A percentile compares a stretch with the other conserved stretches of the same genome.
These are phyloP conservation scores for Fusarium sp. DNA, from an alignment of 2,329 filamentous ascomycete genomes.

Conservation along the genomic window DNA sequence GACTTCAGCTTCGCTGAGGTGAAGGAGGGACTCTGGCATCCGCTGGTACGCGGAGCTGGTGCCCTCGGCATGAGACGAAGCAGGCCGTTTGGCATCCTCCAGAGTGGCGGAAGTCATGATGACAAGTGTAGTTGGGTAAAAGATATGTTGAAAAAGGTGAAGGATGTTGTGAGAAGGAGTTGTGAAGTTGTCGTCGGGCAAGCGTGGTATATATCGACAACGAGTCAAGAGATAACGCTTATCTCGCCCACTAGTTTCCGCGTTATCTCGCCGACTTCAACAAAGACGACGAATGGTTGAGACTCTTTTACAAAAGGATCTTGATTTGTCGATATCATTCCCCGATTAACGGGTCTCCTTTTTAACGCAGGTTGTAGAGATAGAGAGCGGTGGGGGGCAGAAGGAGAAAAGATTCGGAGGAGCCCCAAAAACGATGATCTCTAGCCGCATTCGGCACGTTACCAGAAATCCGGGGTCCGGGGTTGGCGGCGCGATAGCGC, in stretches of 20 bases:
- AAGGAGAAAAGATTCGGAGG: slow-evolving; percentile 1
- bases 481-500: not conserved
- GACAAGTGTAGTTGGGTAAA: not conserved
- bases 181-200: not conserved
- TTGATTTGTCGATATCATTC: not conserved
- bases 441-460: not conserved
- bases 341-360: not conserved
- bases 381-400: not conserved
- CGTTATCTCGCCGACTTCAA: not conserved
- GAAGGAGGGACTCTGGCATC: slow-evolving; percentile 21
- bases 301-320: slow-evolving; percentile 3
- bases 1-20: slow-evolving; percentile 10
- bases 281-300: not conserved
- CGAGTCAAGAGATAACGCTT: slow-evolving; percentile 8
- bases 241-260: not conserved
- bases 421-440: slow-evolving; percentile 2
- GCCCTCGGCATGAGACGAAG: slow-evolving; percentile 18
- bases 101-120: slow-evolving; percentile 8
- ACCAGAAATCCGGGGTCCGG: slow-evolving; percentile 17
- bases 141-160: not conserved
- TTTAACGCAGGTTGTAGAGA: not conserved
- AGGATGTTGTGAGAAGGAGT: not conserved
- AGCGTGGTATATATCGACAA: slow-evolving; percentile 12
- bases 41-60: slow-evolving; percentile 15
- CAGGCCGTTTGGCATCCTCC: slow-evolving; percentile 12